These are phyloP conservation scores for Yamagishiella unicocca DNA, from an alignment of 139 green algal genomes.

Conservation along the genomic window DNA sequence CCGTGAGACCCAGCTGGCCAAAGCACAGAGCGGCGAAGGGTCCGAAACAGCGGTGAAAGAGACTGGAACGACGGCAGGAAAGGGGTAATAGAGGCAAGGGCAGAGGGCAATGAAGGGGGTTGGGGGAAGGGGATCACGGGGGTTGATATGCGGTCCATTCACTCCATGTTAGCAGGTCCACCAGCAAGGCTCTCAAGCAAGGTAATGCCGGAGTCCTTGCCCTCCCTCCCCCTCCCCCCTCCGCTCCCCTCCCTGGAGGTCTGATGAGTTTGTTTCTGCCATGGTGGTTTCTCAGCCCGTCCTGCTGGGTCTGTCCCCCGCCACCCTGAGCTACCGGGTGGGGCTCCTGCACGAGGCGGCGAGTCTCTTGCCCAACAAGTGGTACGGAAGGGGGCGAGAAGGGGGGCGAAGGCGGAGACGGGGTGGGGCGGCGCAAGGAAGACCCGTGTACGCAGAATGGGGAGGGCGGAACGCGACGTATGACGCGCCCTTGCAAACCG, in stretches of 20 bases:
- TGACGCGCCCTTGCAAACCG: background rate
- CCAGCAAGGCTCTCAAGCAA: background rate
- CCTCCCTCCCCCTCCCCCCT: background rate
- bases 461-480: background rate
- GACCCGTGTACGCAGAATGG: background rate
- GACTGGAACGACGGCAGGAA: too few relatives aligned
- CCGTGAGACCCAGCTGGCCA: too few relatives aligned
- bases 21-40: too few relatives aligned
- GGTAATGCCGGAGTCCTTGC: background rate
- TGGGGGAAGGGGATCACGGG: background rate
- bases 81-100: too few relatives aligned
- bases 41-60: too few relatives aligned
- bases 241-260: background rate
- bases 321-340: background rate
- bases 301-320: slow-evolving; percentile 3
- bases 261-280: background rate
- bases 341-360: slow-evolving; percentile 38
- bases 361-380: slow-evolving; percentile 23
- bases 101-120: too few relatives aligned
- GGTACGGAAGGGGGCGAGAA: background rate
- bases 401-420: too few relatives aligned
- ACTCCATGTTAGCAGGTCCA: background rate
- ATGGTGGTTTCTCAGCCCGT: slow-evolving; percentile 21
- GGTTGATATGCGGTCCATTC: background rate
- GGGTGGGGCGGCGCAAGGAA: background rate